Evolutionary conservation across 176 grass and related monocot species (phyloP), one percentile per base, ranked within the genome.

Genomic region (Eleusine coracana): DNA sequence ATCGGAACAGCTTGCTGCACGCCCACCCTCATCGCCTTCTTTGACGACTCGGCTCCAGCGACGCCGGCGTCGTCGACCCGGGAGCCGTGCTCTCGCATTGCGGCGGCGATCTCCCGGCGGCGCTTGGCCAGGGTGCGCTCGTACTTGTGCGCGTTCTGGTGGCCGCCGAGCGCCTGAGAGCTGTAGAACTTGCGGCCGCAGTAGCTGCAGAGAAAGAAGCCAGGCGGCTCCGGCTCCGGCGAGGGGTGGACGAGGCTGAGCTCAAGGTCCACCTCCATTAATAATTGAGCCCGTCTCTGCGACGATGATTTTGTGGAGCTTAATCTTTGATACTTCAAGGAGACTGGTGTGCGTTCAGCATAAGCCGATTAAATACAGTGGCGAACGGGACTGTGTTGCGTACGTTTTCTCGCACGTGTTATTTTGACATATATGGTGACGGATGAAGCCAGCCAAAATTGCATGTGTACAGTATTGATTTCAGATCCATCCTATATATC

Each of bases 101-200:
- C 38, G 42, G 70, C 16, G 46, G 66, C 58, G 51, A 83, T 48
- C 70, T 86, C 58, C 16, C 73, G 8, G 7, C 79, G 13, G 10
- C 59, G 75, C 80, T 82, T 91, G 67, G 71, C 73, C 2, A 87
- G 70, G 80, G 75, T 87, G 78, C 86, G 59, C 82, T 94, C 84
- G 38, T 87, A 48, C 86, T 89, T 94, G 83, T 94, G 92, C 3
- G 92, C 89, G 23, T 89, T 94, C 83, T 94, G 86, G 76, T 94
- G 89, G 41, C 92, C 92, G 15, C 86, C 92, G 29, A 94, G 79
- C 39, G 89, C 89, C 70, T 94, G 86, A 25, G 86, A 89, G 68
- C 42, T 91, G 38, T 74, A 63, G 76, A 94, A 91, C 77, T 91
- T 94, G 34, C 80, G 75, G 42, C 72, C 41, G 68, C 92, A 94